These are phyloP conservation scores for Thermochaetoides dissita DNA, from an alignment of 2,329 filamentous ascomycete genomes.

Conservation along the genomic window DNA sequence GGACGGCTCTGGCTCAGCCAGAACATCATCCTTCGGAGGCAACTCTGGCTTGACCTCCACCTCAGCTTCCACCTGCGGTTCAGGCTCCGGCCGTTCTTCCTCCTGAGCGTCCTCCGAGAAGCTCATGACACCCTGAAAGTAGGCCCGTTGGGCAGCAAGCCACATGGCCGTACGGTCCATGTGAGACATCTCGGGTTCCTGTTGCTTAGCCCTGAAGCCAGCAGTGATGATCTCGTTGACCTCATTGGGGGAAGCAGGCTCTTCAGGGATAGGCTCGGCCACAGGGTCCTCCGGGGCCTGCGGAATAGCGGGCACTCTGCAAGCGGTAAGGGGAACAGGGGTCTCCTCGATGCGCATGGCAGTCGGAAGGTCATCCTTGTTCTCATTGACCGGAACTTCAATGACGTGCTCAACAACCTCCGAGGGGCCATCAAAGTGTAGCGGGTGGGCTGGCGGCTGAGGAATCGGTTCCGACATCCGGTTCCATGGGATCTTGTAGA, in stretches of 20 bases:
- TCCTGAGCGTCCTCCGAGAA: slow-evolving; percentile 30
- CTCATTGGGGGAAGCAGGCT: slow-evolving; percentile 28
- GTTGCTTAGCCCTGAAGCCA: slow-evolving; percentile 59
- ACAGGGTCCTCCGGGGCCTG: slow-evolving; percentile 15
- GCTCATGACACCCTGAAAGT: slow-evolving; percentile 54
- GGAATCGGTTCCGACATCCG: slow-evolving; percentile 20
- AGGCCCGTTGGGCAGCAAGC: slow-evolving; percentile 69
- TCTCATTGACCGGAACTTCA: slow-evolving; percentile 39
- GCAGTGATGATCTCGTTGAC: slow-evolving; percentile 57
- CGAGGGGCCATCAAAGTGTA: slow-evolving; percentile 32
- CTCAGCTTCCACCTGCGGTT: slow-evolving; percentile 21
- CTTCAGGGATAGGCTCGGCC: slow-evolving; percentile 17
- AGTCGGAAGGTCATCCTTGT: slow-evolving; percentile 51
- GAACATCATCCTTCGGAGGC: slow-evolving; percentile 2
- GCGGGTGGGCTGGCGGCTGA: slow-evolving; percentile 24
- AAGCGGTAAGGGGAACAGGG: slow-evolving; percentile 24
- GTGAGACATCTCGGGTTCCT: slow-evolving; percentile 56
- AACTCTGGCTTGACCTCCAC: slow-evolving; percentile 20
- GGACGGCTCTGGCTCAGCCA: background rate
- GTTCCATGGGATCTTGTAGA: slow-evolving; percentile 75
- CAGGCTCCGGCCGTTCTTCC: slow-evolving; percentile 18
- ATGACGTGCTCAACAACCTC: slow-evolving; percentile 47
- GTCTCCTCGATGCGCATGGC: slow-evolving; percentile 30
- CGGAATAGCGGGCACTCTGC: slow-evolving; percentile 13
- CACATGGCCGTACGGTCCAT: slow-evolving; percentile 75